These are phyloP conservation scores for Phytopythium aichiense DNA, from an alignment of 352 stramenopile species.

Conservation along the genomic window DNA sequence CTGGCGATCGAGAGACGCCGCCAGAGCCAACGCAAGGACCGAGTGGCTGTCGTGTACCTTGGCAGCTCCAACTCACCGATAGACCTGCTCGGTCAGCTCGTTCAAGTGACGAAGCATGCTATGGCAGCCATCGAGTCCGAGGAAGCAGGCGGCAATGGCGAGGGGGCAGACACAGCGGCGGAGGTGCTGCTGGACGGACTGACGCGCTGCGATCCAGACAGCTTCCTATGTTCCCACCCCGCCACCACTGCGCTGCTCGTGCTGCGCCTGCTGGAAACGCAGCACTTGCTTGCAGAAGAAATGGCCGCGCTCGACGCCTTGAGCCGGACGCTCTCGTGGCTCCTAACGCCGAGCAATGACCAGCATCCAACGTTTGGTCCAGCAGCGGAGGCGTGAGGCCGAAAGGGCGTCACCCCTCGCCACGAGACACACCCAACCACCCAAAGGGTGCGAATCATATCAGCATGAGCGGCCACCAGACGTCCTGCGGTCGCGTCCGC, in stretches of 20 bases:
- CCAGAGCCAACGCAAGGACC: neutral
- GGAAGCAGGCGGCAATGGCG: slow-evolving; percentile 10
- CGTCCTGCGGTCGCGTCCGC: neutral
- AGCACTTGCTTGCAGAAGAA: slow-evolving; percentile 11
- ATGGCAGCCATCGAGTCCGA: neutral
- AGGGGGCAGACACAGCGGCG: neutral
- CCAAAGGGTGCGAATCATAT: neutral
- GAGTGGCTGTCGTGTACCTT: neutral
- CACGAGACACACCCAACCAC: neutral
- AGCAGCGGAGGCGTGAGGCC: neutral
- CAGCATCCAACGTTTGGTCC: neutral
- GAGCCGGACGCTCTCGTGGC: slow-evolving; percentile 15
- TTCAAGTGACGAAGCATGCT: slow-evolving; percentile 2
- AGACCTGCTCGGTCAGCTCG: slow-evolving; percentile 26
- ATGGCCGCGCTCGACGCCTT: slow-evolving; percentile 21
- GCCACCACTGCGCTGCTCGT: slow-evolving; percentile 29
- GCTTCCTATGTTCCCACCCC: slow-evolving; percentile 21
- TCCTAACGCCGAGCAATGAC: slow-evolving; percentile 7
- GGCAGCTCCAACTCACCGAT: slow-evolving; percentile 23
- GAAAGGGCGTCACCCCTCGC: neutral
- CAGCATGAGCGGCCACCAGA: neutral
- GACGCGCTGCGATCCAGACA: neutral
- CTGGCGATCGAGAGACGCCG: neutral
- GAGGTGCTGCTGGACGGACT: neutral
- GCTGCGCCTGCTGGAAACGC: slow-evolving; percentile 30